A percentile compares a stretch with the other conserved stretches of the same genome.
These are phyloP conservation scores for Candida sp. DNA, from an alignment of 1,139 yeast species.

Conservation along the genomic window DNA sequence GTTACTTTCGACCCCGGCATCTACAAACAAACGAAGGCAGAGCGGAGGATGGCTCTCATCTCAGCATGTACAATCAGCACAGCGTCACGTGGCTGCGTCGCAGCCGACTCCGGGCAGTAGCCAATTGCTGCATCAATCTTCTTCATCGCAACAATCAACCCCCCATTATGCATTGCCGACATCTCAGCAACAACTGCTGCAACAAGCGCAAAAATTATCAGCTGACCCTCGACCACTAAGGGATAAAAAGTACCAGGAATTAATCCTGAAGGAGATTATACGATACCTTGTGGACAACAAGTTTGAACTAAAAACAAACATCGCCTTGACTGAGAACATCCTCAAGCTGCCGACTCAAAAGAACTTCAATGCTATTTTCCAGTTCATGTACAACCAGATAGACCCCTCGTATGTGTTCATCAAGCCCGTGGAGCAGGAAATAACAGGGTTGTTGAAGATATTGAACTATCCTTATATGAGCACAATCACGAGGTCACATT, in stretches of 20 bases:
- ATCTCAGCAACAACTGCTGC: slow-evolving; percentile 11
- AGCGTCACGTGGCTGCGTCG: slow-evolving; percentile 6
- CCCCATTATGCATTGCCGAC: slow-evolving; percentile 3
- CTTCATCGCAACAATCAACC: slow-evolving; percentile 12
- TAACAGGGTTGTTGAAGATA: slow-evolving; percentile 65
- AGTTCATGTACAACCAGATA: slow-evolving; percentile 73
- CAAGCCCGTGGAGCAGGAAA: slow-evolving; percentile 71
- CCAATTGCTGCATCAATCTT: slow-evolving; percentile 7
- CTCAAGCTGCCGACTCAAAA: slow-evolving; percentile 85
- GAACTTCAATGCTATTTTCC: slow-evolving; percentile 79
- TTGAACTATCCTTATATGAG: slow-evolving; percentile 84
- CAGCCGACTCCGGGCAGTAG: slow-evolving; percentile 8
- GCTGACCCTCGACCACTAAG: slow-evolving; percentile 79
- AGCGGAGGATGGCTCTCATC: slow-evolving; percentile 18
- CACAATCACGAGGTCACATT: slow-evolving; percentile 79
- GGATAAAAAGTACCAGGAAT: slow-evolving; percentile 68
- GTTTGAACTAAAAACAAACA: slow-evolving; percentile 78
- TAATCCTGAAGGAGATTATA: slow-evolving; percentile 67
- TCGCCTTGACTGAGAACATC: slow-evolving; percentile 67
- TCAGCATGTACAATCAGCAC: slow-evolving; percentile 1
- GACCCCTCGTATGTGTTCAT: slow-evolving; percentile 83
- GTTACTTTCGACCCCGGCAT: slow-evolving; percentile 44
- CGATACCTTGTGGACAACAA: slow-evolving; percentile 65
- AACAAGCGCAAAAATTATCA: slow-evolving; percentile 11
- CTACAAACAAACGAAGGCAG: slow-evolving; percentile 36